Evolutionary conservation across 75 land plant genomes (phyloP).

Genomic region (Cryptomeria japonica): DNA sequence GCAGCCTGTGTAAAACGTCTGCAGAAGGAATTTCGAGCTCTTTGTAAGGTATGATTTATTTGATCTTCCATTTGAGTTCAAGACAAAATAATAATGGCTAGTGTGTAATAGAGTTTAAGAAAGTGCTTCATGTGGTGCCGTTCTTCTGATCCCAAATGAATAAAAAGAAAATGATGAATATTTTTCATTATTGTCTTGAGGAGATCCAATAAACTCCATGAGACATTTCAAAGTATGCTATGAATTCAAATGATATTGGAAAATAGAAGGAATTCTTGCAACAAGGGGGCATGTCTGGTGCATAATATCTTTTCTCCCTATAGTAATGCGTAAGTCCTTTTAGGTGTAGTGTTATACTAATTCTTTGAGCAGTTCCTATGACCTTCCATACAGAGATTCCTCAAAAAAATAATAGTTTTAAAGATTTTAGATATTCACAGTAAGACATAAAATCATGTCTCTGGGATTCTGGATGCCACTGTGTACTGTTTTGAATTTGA

Average conservation of each 20-base stretch:
- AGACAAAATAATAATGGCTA: background rate
- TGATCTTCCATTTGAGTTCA: background rate
- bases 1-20: conserved; percentile 90
- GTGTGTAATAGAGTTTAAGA: background rate
- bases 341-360: background rate
- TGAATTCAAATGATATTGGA: background rate
- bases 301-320: background rate
- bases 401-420: background rate
- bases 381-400: background rate
- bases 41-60: conserved; percentile 72
- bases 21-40: conserved; percentile 86
- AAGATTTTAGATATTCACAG: no score
- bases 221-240: background rate
- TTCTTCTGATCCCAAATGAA: background rate
- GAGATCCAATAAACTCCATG: background rate
- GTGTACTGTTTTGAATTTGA: no score
- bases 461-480: no score
- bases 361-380: background rate
- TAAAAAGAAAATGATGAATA: background rate
- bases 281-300: background rate
- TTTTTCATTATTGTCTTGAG: background rate
- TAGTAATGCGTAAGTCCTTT: background rate
- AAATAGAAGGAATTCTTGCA: background rate
- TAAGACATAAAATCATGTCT: no score
- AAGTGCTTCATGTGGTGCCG: background rate